Base-by-base conservation (phyloP, 2,329 filamentous ascomycete genomes). In the Phyllosticta paracitricarpa region DNA sequence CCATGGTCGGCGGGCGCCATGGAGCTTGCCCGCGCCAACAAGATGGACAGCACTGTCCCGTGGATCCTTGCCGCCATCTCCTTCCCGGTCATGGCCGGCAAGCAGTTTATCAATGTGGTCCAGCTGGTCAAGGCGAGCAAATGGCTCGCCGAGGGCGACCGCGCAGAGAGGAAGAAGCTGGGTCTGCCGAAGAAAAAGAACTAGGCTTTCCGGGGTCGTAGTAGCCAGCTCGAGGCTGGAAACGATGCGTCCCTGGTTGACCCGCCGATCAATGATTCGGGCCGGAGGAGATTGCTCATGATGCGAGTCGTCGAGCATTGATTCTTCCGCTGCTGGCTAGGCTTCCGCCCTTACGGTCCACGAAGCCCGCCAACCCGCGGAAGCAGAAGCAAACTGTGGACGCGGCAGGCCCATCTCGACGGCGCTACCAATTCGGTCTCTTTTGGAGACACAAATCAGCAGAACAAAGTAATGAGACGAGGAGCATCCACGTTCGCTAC, bases 101-200 rank as follows among this genome's bases (percentile, higher is more conserved):
- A 99, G 82, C 94, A 99, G 73, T 82, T 89, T 70, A 90, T 97
- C 81, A 99, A 99, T 70, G 82, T 97, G 57, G 83, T 97, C 56
- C 94, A 99, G 79, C 82, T 99, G 68, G 84, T 96, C 70, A 96
- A 97, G 76, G 94, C 94, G 6, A 92, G 91, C 76, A 86, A 85
- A 71, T 95, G 90, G 87, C 81, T 99, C 51, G 94, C 91, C 0
- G 92, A 97, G 76, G 91, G 91, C n/a, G 94, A 99, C 69, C 75
- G 88, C 40, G 81, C 84, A 68, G 79, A 82, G 64, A 83, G 91
- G 68, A 82, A 66, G 65, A 71, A 66, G 62, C 63, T 67, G 33
- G 74, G 74, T 2, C 65, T 76, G 57, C 77, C 73, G 9, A 76
- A 63, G 67, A 77, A 68, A 62, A 71, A 64, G 64, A 73, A 60